Conservation (phyloP, 257 asterid genomes). For the Dorcoceras hygrometricum region DNA sequence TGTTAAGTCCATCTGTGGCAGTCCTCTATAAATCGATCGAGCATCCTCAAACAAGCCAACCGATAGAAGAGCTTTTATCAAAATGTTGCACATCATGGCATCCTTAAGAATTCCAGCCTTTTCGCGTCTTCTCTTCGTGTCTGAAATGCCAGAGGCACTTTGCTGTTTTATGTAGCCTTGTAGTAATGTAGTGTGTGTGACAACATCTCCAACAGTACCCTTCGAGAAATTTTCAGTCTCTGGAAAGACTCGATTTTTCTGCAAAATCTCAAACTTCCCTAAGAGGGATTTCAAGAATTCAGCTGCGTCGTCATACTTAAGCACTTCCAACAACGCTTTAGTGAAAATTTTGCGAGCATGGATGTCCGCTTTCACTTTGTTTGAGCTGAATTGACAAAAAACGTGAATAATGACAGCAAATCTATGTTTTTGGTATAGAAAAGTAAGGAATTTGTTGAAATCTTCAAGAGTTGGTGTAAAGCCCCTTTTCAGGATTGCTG, state of each 20-base stretch:
- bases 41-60: slow-evolving; percentile 84
- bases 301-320: slow-evolving; percentile 50
- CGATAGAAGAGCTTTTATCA: slow-evolving; percentile 68
- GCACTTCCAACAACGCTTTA: slow-evolving; percentile 49
- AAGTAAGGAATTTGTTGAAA: slow-evolving; percentile 50
- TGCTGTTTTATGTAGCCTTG: slow-evolving; percentile 66
- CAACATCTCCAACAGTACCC: slow-evolving; percentile 54
- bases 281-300: slow-evolving; percentile 38
- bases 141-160: slow-evolving; percentile 51
- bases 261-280: slow-evolving; percentile 30
- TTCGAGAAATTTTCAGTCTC: slow-evolving; percentile 69
- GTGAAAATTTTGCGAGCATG: slow-evolving; percentile 40
- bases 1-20: slow-evolving; percentile 45
- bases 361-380: slow-evolving; percentile 37
- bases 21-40: slow-evolving; percentile 40
- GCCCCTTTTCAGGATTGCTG: slow-evolving; percentile 58
- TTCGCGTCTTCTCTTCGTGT: slow-evolving; percentile 50
- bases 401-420: slow-evolving; percentile 45
- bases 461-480: slow-evolving; percentile 53
- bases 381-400: slow-evolving; percentile 51
- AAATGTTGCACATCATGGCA: slow-evolving; percentile 59
- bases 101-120: slow-evolving; percentile 53
- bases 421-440: slow-evolving; percentile 41
- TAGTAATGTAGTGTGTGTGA: slow-evolving; percentile 65
- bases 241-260: slow-evolving; percentile 42